Evolutionary conservation across 2,329 filamentous ascomycete genomes (phyloP).

Genomic region (Pestalotiopsis sp.): DNA sequence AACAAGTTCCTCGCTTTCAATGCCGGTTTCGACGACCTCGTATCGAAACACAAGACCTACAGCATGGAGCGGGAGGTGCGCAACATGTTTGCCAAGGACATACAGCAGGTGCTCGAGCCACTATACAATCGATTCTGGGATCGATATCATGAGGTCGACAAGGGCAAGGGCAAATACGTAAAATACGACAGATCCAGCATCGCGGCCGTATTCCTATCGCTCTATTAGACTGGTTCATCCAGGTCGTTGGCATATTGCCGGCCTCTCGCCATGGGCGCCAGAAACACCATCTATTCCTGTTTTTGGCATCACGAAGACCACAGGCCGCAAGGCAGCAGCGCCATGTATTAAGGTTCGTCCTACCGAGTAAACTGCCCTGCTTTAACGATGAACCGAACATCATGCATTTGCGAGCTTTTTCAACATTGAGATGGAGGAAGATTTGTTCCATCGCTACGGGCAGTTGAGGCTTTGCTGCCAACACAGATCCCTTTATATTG

Average conservation of each 20-base stretch:
- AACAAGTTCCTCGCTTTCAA: conserved; percentile 96
- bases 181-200: conserved; percentile 92
- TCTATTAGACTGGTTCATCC: conserved; percentile 39
- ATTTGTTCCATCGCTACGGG: no score
- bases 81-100: conserved; percentile 76
- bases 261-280: not conserved
- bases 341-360: no score
- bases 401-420: no score
- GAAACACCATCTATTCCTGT: no score
- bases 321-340: no score
- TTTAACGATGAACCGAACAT: no score
- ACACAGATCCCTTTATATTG: not conserved
- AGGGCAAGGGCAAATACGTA: conserved; percentile 96
- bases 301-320: no score
- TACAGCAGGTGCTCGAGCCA: conserved; percentile 90
- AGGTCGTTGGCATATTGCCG: not conserved
- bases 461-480: no score
- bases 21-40: conserved; percentile 83
- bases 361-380: no score
- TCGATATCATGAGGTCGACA: conserved; percentile 95
- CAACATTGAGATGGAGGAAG: no score
- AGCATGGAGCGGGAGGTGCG: conserved; percentile 92
- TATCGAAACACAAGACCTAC: conserved; percentile 78
- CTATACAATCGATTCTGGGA: conserved; percentile 96
- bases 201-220: conserved; percentile 62